Conservation (phyloP, 805 yeast genomes). For the Cyberlindnera saturnus region DNA sequence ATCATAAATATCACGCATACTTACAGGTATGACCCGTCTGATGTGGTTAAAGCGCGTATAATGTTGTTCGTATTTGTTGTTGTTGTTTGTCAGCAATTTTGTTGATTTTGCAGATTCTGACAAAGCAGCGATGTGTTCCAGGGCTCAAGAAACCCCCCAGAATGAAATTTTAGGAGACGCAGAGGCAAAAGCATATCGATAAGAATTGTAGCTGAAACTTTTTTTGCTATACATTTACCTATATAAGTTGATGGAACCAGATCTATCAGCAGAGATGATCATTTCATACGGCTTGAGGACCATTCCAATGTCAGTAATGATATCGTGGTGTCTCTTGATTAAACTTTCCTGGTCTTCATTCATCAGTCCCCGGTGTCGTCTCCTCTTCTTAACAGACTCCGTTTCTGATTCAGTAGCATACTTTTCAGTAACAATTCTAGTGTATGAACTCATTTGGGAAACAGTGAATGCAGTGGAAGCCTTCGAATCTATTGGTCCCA, state of each 20-base stretch:
- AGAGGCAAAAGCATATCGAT: no score
- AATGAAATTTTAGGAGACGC: no score
- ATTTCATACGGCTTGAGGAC: slow-evolving; percentile 48
- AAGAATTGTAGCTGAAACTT: background rate
- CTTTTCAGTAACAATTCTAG: slow-evolving; percentile 37
- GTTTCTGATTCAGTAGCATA: slow-evolving; percentile 10
- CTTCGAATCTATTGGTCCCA: slow-evolving; percentile 6
- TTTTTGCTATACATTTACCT: slow-evolving; percentile 23
- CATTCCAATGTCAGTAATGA: slow-evolving; percentile 42
- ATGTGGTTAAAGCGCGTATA: no score
- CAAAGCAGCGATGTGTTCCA: no score
- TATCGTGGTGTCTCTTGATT: slow-evolving; percentile 43
- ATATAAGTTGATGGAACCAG: slow-evolving; percentile 60
- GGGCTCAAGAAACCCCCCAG: no score
- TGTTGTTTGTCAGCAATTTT: background rate
- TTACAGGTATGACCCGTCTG: no score
- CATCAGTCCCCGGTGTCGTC: slow-evolving; percentile 29
- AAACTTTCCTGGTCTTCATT: slow-evolving; percentile 38
- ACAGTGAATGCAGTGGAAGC: slow-evolving; percentile 13
- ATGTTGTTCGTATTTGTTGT: background rate
- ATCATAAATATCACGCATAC: no score
- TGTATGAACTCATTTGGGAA: slow-evolving; percentile 32
- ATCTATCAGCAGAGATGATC: slow-evolving; percentile 60
- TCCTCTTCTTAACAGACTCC: slow-evolving; percentile 6
- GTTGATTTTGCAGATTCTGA: no score